phyloP scores from a whole-genome alignment of 805 yeast species.

The Gaillardinia entomophila region DNA sequence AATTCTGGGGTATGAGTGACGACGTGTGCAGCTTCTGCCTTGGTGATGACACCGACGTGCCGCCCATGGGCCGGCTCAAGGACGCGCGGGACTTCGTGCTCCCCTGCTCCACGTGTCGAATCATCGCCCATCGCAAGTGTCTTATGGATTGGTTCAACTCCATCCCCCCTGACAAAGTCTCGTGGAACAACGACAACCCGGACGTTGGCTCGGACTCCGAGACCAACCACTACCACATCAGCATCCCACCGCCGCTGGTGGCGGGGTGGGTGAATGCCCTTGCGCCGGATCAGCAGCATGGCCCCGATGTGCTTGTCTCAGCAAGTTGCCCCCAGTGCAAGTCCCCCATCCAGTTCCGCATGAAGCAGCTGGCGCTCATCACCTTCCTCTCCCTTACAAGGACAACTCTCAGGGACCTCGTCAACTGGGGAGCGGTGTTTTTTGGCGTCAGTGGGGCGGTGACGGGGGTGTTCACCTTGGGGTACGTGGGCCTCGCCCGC shows the following conservation, averaged over 20 bases:
- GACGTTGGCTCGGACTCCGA: background rate
- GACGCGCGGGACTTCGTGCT: conserved; percentile 32
- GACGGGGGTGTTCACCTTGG: conserved; percentile 35
- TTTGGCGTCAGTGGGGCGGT: conserved; percentile 35
- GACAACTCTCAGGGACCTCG: conserved; percentile 11
- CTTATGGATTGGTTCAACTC: conserved; percentile 37
- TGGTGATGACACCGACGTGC: conserved; percentile 33
- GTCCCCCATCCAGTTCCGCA: conserved; percentile 24
- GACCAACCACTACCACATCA: background rate
- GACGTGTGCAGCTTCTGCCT: conserved; percentile 32
- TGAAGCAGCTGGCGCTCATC: conserved; percentile 23
- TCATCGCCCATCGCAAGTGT: conserved; percentile 33
- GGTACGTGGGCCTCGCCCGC: conserved; percentile 32
- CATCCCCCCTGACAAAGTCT: conserved; percentile 22
- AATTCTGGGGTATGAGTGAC: too few species aligned
- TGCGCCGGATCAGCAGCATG: background rate
- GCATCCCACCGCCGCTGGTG: background rate
- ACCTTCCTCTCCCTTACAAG: conserved; percentile 12
- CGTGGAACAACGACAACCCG: background rate
- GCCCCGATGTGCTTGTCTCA: conserved; percentile 10
- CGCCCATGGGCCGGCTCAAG: conserved; percentile 29
- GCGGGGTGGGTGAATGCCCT: background rate
- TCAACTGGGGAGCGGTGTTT: conserved; percentile 26
- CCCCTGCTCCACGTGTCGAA: conserved; percentile 34
- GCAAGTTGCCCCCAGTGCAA: conserved; percentile 40